Evolutionary conservation across 352 stramenopile genomes (phyloP).

Genomic region (Pilasporangium apinafurcum): DNA sequence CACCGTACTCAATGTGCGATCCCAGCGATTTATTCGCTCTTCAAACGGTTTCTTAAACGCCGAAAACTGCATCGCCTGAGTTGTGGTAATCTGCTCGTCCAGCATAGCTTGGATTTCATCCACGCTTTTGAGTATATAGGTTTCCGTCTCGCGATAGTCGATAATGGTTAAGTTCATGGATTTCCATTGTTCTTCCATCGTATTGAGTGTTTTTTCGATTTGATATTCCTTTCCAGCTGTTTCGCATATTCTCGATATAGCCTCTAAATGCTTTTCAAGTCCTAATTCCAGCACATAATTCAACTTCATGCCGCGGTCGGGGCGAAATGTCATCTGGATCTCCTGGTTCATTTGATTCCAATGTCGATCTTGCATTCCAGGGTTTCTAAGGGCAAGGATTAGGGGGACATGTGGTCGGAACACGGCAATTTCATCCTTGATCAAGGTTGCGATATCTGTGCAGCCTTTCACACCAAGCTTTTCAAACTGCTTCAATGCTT

Average conservation of each 20-base stretch:
- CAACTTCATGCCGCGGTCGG: slow-evolving; percentile 78
- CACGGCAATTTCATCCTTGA: slow-evolving; percentile 87
- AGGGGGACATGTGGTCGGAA: slow-evolving; percentile 90
- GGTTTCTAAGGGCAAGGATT: slow-evolving; percentile 85
- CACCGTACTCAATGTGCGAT: slow-evolving; percentile 82
- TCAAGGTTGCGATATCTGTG: slow-evolving; percentile 78
- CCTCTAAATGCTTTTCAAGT: slow-evolving; percentile 81
- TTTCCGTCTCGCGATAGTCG: slow-evolving; percentile 90
- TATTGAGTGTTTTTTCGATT: slow-evolving; percentile 91
- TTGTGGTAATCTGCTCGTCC: slow-evolving; percentile 95
- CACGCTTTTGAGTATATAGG: slow-evolving; percentile 91
- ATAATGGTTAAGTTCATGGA: slow-evolving; percentile 81
- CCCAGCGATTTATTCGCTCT: slow-evolving; percentile 90
- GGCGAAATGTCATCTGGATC: slow-evolving; percentile 78
- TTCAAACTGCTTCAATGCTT: slow-evolving; percentile 92
- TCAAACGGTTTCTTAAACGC: slow-evolving; percentile 94
- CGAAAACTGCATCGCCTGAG: slow-evolving; percentile 94
- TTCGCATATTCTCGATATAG: slow-evolving; percentile 90
- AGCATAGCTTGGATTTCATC: slow-evolving; percentile 92
- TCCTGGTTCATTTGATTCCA: slow-evolving; percentile 90
- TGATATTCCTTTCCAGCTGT: slow-evolving; percentile 93
- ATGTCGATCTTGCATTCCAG: slow-evolving; percentile 91
- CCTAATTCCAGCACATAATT: slow-evolving; percentile 83
- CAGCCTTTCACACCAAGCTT: slow-evolving; percentile 82
- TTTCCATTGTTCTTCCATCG: slow-evolving; percentile 91